Conservation (phyloP, 768 basidiomycete species). For the Rossbeevera mucosa region DNA sequence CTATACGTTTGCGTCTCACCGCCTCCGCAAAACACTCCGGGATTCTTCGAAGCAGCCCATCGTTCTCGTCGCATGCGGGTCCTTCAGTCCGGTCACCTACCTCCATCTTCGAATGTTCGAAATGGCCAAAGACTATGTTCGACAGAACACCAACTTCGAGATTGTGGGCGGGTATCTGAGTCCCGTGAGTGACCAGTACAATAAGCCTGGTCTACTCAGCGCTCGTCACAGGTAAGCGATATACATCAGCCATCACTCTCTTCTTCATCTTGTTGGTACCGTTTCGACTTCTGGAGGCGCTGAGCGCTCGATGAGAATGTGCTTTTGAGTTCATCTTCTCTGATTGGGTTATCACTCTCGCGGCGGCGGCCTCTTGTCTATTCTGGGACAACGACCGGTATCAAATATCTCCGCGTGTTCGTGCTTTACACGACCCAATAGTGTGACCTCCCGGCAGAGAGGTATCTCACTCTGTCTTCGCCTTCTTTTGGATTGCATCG, state of each 20-base stretch:
- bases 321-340: slow-evolving; percentile 1
- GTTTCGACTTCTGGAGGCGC: neutral
- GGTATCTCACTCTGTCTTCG: slow-evolving; percentile 8
- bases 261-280: neutral
- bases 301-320: slow-evolving; percentile 5
- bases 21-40: slow-evolving; percentile 53
- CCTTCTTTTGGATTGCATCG: slow-evolving; percentile 8
- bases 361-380: slow-evolving; percentile 19
- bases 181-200: slow-evolving; percentile 94
- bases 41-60: slow-evolving; percentile 75
- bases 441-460: slow-evolving; percentile 3
- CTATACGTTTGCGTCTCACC: slow-evolving; percentile 65
- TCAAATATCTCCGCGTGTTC: neutral
- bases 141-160: slow-evolving; percentile 89
- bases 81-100: slow-evolving; percentile 97
- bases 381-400: neutral
- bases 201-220: slow-evolving; percentile 90
- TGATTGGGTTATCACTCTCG: slow-evolving; percentile 6
- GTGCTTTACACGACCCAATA: slow-evolving; percentile 7
- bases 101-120: slow-evolving; percentile 99
- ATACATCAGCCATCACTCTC: slow-evolving; percentile 1
- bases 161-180: slow-evolving; percentile 95
- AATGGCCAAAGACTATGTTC: slow-evolving; percentile 96
- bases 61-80: slow-evolving; percentile 94
- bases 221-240: slow-evolving; percentile 78